These are phyloP conservation scores for Alternaria postmessia DNA, from an alignment of 2,329 filamentous ascomycete genomes.

Conservation along the genomic window DNA sequence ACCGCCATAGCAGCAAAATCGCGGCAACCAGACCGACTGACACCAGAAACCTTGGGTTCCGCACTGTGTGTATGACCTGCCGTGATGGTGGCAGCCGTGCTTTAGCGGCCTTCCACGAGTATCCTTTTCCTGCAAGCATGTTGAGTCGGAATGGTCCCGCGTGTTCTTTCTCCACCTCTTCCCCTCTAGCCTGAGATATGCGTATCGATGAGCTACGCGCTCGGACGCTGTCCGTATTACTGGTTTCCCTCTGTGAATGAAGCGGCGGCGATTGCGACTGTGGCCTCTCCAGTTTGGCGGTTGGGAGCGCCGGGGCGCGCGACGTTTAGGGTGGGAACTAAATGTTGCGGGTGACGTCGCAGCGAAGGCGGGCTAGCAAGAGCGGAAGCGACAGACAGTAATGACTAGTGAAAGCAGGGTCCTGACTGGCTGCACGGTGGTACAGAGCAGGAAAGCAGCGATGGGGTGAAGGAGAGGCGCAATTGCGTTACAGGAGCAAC, in stretches of 20 bases:
- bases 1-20: slow-evolving; percentile 85
- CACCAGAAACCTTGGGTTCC: slow-evolving; percentile 79
- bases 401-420: slow-evolving; percentile 7
- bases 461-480: slow-evolving; percentile 7
- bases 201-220: slow-evolving; percentile 42
- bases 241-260: slow-evolving; percentile 42
- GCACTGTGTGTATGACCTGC: slow-evolving; percentile 68
- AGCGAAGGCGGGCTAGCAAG: slow-evolving; percentile 9
- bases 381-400: slow-evolving; percentile 13
- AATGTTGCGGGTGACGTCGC: slow-evolving; percentile 13
- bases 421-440: not conserved
- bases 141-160: slow-evolving; percentile 27
- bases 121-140: slow-evolving; percentile 92
- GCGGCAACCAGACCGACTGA: slow-evolving; percentile 74
- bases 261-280: slow-evolving; percentile 33
- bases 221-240: slow-evolving; percentile 38
- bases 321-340: slow-evolving; percentile 2
- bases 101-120: slow-evolving; percentile 89
- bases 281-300: slow-evolving; percentile 42
- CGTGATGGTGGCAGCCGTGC: slow-evolving; percentile 79
- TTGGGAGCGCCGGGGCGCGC: slow-evolving; percentile 22
- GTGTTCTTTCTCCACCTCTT: slow-evolving; percentile 32
- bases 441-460: slow-evolving; percentile 2
- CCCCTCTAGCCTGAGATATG: slow-evolving; percentile 42
- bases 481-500: slow-evolving; percentile 11